Evolutionary conservation across 257 asterid species (phyloP).

Genomic region (Penstemon davidsonii): DNA sequence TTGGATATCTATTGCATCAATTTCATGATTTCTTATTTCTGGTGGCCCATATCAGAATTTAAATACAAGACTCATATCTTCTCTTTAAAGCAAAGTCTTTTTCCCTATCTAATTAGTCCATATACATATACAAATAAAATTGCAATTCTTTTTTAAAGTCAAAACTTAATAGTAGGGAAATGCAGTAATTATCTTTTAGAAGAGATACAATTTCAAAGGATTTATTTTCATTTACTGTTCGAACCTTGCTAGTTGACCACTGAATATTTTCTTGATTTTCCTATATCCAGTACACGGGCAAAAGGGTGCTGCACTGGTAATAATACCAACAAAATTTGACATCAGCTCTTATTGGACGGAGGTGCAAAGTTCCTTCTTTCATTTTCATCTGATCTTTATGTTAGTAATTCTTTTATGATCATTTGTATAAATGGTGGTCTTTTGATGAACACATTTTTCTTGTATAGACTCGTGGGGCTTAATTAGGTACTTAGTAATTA

Average conservation of each 20-base stretch:
- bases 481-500: constrained; percentile 43
- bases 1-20: constrained; percentile 19
- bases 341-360: constrained; percentile 42
- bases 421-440: constrained; percentile 26
- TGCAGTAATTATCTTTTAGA: constrained; percentile 24
- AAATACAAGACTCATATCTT: constrained; percentile 29
- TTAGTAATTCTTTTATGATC: constrained; percentile 12
- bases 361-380: constrained; percentile 55
- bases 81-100: constrained; percentile 49
- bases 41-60: constrained; percentile 34
- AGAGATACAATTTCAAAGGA: constrained; percentile 35
- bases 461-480: constrained; percentile 45
- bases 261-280: background rate
- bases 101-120: constrained; percentile 27
- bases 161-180: background rate
- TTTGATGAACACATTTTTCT: constrained; percentile 24
- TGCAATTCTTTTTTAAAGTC: background rate
- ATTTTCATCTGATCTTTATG: constrained; percentile 33
- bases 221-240: constrained; percentile 13
- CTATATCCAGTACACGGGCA: constrained; percentile 5
- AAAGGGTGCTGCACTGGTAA: constrained; percentile 42
- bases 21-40: constrained; percentile 1
- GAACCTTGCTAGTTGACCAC: constrained; percentile 29
- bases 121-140: background rate
- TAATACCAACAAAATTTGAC: constrained; percentile 26